A percentile compares a stretch with the other conserved stretches of the same genome.
Evolutionary conservation across 2,329 filamentous ascomycete genomes (phyloP).

Genomic region (Neofusicoccum sp.): DNA sequence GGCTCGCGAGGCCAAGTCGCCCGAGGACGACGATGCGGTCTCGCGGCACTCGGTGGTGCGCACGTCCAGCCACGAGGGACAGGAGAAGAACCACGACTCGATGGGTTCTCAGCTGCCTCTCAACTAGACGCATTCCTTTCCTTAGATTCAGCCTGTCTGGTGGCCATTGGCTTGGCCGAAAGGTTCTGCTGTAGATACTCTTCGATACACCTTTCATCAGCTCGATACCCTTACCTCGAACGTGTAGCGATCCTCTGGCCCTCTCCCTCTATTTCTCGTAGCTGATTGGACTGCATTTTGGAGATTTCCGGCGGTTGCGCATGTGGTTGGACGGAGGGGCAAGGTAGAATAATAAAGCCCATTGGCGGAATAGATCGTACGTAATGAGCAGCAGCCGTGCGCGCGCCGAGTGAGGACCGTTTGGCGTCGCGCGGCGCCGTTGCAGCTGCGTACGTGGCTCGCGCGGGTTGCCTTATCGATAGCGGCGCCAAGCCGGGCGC

Average conservation of each 20-base stretch:
- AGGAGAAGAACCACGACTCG: conserved; percentile 19
- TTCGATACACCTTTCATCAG: neutral
- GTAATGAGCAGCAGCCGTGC: neutral
- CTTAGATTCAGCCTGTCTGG: neutral
- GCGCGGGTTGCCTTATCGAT: neutral
- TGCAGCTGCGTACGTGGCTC: neutral
- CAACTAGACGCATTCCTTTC: neutral
- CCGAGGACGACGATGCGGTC: conserved; percentile 37
- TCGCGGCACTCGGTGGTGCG: conserved; percentile 13
- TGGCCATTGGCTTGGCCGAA: neutral
- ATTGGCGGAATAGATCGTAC: conserved; percentile 1
- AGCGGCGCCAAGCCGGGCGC: neutral
- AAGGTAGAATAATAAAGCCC: conserved; percentile 3
- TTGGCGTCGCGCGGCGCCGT: neutral
- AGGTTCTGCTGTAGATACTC: conserved; percentile 8
- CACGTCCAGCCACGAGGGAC: neutral
- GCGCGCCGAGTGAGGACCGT: neutral
- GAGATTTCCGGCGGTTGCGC: neutral
- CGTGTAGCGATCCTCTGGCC: neutral
- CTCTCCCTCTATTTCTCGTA: neutral
- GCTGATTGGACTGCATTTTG: neutral
- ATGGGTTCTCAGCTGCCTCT: conserved; percentile 11
- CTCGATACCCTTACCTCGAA: conserved; percentile 7
- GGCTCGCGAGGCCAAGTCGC: conserved; percentile 61
- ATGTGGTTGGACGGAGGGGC: neutral